Base-by-base conservation (phyloP, 768 basidiomycete species). In the Boletus rex-veris region DNA sequence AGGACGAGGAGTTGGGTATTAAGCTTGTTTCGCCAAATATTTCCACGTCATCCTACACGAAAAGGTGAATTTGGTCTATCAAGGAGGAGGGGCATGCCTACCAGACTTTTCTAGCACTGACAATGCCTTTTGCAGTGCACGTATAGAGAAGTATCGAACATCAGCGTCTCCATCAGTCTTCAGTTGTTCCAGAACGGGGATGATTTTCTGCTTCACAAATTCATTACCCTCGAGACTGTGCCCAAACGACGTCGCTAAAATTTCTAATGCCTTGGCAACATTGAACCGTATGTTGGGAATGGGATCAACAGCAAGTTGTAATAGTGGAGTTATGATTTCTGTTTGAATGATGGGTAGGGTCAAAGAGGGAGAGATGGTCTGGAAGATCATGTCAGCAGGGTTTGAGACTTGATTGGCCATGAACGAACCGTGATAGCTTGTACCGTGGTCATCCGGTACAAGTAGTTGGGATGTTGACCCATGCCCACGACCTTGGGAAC, bases 221-320 rank as follows among this genome's bases (percentile, higher is more conserved):
- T 87, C 82, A 48, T 76, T 80, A 7, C 96, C 97, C 50, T 91
- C 88, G 1, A 80, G 66, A 7, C 76, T 74, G 46, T 72, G 71
- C 18, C 80, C 84, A 59, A 90, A 86, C 0, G 88, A 81, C 15
- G 74, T 75, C 2, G 91, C 91, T 61, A 98, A 80, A 14, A 92
- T 84, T 74, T 98, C 96, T 62, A 98, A 76, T 26, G 90, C 87
- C 72, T 98, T 98, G 24, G 95, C 90, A 28, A 98, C 95, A 69
- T 98, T 98, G 80, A 99, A 99, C 36, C 97, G 91, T 71, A 99
- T 98, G 73, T 99, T 99, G 50, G 97, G 97, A 67, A 99, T 98
- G 11, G 91, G 85, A 68, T 99, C 97, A 48, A 79, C 77, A 15
- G 90, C 85, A 42, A 99, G 83, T 54, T 85, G 80, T 53, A 96